Evolutionary conservation across 306 rosid species (phyloP).

Genomic region (Notholithocarpus densiflorus): DNA sequence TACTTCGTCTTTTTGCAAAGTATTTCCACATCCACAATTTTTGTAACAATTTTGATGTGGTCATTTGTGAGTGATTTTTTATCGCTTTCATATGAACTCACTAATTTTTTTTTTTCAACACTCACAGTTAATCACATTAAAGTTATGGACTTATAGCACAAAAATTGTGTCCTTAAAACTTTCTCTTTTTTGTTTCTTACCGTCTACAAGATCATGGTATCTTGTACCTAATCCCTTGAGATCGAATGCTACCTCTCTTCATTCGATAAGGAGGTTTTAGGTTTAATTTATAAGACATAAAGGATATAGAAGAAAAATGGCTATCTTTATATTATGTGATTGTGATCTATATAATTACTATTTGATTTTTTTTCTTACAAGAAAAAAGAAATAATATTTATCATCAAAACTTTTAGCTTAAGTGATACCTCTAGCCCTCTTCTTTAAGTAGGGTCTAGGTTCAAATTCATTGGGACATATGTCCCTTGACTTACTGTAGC

Average conservation of each 20-base stretch:
- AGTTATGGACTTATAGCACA: too few species aligned
- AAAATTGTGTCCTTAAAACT: too few species aligned
- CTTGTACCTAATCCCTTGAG: not conserved
- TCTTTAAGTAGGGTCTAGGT: too few species aligned
- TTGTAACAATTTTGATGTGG: too few species aligned
- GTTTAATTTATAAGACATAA: not conserved
- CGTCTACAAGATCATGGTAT: not conserved
- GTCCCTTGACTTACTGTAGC: too few species aligned
- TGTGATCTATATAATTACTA: not conserved
- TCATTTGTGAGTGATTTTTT: fast-evolving
- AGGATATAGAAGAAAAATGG: not conserved
- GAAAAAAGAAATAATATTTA: too few species aligned
- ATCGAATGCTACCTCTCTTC: not conserved
- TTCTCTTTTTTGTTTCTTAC: not conserved
- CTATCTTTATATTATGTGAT: not conserved
- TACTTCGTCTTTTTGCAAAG: not conserved
- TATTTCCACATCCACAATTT: too few species aligned
- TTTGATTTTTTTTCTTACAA: not conserved
- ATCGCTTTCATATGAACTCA: fast-evolving
- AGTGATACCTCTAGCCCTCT: too few species aligned
- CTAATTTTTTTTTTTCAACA: too few species aligned
- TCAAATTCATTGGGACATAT: too few species aligned
- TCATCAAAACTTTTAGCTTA: too few species aligned
- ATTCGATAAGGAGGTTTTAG: not conserved
- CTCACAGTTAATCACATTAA: too few species aligned